Evolutionary conservation across 129 eudicot genomes (phyloP), one percentile per base, ranked within the genome.

Genomic region (Centaurea solstitialis): DNA sequence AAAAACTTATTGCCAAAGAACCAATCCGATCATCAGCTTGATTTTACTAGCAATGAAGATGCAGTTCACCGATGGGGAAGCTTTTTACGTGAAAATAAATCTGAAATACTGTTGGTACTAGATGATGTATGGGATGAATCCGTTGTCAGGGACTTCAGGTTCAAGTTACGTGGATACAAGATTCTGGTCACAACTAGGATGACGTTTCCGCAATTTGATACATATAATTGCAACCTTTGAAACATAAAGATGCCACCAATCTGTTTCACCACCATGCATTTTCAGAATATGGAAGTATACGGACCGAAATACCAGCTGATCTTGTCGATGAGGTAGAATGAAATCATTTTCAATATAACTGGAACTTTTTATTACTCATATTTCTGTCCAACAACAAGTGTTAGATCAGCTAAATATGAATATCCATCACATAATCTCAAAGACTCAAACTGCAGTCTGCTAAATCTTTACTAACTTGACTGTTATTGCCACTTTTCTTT

Each of bases 101-200:
- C 73, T 23, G 73, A 68, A 39, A 26, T 77, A 66, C 65, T 66
- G 11, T 77, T 77, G 70, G 74, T 77, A 41, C 38, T 66, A 40
- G 81, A 77, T 64, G 87, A 84, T 37, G 84, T 84, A 20, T 74
- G 77, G 81, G 68, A 72, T 47, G 53, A 71, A 35, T 38, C 75
- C 57, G 20, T 71, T 38, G 13, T 71, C n/a, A 18, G 0, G 75
- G 12, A 4, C 26, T 38, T 71, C 26, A 71, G 20, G 57, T 71
- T 71, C 75, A n/a, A 71, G 33, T 18, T 37, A 71, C 75, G 41
- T 71, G 30, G 75, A 71, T 71, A 71, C 26, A 71, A 39, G 75
- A 71, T 84, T 79, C 45, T 84, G 68, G 83, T 84, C 53, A 84
- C 87, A 66, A 74, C 87, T 3, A 73, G 84, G 47, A 66, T 7